A percentile compares a stretch with the other conserved stretches of the same genome.
Evolutionary conservation across 768 basidiomycete species (phyloP).

Genomic region (Phylloporus sp.): DNA sequence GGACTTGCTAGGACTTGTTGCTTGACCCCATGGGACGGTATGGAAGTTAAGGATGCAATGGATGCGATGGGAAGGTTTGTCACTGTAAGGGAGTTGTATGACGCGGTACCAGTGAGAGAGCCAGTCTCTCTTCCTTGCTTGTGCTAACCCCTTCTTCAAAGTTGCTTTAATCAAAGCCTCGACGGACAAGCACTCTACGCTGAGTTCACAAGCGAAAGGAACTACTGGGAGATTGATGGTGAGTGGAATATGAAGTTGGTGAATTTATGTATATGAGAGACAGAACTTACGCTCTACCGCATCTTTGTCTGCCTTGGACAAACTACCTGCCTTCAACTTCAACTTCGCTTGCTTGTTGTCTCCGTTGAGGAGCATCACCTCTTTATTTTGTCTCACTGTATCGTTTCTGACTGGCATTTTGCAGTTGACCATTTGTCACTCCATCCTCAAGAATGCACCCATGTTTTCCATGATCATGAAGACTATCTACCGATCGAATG

Average conservation of each 20-base stretch:
- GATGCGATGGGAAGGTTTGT: not conserved
- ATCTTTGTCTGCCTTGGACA: too few species aligned
- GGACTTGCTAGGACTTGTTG: not conserved
- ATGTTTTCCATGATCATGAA: not conserved
- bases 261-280: too few species aligned
- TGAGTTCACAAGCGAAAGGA: too few species aligned
- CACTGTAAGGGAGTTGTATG: not conserved
- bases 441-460: not conserved
- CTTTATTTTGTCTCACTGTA: not conserved
- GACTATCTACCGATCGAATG: not conserved
- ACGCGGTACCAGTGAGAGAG: not conserved
- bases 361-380: not conserved
- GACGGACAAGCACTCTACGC: not conserved
- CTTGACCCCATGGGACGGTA: not conserved
- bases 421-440: not conserved
- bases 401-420: not conserved
- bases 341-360: not conserved
- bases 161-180: not conserved
- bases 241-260: too few species aligned
- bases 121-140: not conserved
- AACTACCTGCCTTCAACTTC: too few species aligned
- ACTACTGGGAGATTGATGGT: too few species aligned
- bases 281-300: too few species aligned
- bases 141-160: not conserved
- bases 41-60: not conserved